Evolutionary conservation across 208 protist species (phyloP).

Genomic region (Chromosphaera perkinsii): DNA sequence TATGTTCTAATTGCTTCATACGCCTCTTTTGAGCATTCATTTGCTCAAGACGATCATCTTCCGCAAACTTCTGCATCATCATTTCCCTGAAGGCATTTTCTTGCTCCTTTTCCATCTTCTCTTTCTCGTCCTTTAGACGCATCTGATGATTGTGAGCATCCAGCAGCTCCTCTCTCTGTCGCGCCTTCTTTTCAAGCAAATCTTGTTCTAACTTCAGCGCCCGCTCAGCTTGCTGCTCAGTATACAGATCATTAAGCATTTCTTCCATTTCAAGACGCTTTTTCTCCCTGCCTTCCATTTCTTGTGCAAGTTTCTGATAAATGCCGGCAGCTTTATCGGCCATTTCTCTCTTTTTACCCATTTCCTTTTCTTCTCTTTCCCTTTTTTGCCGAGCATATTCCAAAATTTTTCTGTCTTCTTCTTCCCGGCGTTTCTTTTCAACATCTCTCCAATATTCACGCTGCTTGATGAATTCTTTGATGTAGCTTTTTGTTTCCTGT

Average conservation of each 20-base stretch:
- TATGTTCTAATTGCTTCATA: conserved; percentile 69
- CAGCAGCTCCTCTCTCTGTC: neutral
- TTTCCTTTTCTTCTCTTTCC: neutral
- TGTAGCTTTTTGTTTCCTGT: neutral
- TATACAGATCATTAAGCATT: conserved; percentile 17
- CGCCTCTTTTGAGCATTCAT: conserved; percentile 63
- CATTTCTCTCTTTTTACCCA: neutral
- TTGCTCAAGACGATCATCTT: conserved; percentile 70
- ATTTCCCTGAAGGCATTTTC: conserved; percentile 69
- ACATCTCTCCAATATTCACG: neutral
- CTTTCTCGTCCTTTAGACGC: conserved; percentile 48
- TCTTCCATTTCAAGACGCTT: conserved; percentile 12
- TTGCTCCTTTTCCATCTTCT: conserved; percentile 67
- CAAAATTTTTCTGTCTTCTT: neutral
- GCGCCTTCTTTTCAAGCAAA: neutral
- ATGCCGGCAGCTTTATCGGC: neutral
- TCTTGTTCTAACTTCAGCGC: neutral
- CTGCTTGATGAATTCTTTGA: conserved; percentile 1
- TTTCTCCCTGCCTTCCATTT: neutral
- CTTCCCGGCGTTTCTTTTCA: neutral
- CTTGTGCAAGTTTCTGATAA: neutral
- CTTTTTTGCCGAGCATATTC: neutral
- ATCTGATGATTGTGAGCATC: conserved; percentile 60
- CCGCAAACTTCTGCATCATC: conserved; percentile 73
- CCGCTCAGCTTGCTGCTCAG: conserved; percentile 1